These are phyloP conservation scores for Backusella psychrophila DNA, from an alignment of 192 early-diverging fungal species.

Conservation along the genomic window DNA sequence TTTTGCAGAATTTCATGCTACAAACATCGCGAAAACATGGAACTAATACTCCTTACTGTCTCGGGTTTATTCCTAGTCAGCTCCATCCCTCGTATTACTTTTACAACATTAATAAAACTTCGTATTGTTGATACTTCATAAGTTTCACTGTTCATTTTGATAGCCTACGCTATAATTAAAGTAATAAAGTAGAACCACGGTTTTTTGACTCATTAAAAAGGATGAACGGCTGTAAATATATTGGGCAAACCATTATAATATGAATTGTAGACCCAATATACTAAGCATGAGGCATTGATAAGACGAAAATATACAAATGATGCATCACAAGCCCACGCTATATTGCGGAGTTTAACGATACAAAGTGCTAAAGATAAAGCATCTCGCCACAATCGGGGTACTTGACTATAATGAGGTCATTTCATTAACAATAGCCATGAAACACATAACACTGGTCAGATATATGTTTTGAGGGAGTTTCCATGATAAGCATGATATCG, in stretches of 20 bases:
- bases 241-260: too few relatives aligned
- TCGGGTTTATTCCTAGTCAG: constrained; percentile 60
- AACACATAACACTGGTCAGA: neutral
- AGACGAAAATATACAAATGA: neutral
- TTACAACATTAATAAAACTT: neutral
- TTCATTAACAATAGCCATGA: neutral
- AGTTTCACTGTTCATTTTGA: neutral
- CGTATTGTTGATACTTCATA: neutral
- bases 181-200: too few relatives aligned
- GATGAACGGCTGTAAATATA: too few relatives aligned
- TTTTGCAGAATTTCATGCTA: constrained; percentile 88
- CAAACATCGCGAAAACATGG: constrained; percentile 84
- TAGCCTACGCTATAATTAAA: too few relatives aligned
- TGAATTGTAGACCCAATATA: too few relatives aligned
- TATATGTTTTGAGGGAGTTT: neutral
- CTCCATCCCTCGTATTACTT: constrained; percentile 11
- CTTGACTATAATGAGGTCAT: neutral
- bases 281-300: neutral
- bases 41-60: constrained; percentile 92
- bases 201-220: too few relatives aligned
- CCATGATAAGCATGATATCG: neutral
- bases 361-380: neutral
- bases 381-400: neutral
- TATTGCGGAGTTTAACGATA: neutral
- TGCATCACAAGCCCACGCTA: neutral